Evolutionary conservation across 2,329 filamentous ascomycete species (phyloP), one percentile per base, ranked within the genome.

Genomic region (Triangularia setosa): DNA sequence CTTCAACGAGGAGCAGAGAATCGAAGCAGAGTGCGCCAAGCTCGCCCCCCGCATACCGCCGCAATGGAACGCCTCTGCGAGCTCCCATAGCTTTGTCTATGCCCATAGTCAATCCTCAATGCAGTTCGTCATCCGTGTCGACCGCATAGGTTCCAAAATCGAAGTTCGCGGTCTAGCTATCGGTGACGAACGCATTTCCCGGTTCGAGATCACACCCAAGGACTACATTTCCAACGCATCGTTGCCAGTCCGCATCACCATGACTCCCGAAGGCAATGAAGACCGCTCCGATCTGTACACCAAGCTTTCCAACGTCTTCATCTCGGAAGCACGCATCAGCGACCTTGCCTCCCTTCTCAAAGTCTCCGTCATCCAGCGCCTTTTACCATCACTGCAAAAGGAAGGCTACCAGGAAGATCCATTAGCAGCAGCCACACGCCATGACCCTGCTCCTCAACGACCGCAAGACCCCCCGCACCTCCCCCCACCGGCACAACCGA

Each of bases 21-120:
- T 91, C 86, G 84, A 89, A 73, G 75, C 83, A 28, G 79, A 85
- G 72, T 86, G 86, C 72, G 79, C 83, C 62, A 75, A 81, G 56
- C 77, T 86, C 55, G 83, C 86, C 9, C 86, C 85, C 8, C 82
- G 87, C 30, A 83, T 98, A 2, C 91, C 92, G 0, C 64, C 83
- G 16, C 84, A 87, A 78, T 98, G 95, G 95, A 97, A 97, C 76
- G 80, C 87, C 12, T 85, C 85, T 21, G 83, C 84, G 64, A 86
- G 86, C 66, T 87, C 88, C 14, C 90, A 92, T 74, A 86, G 89
- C 63, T 97, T 98, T 77, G 87, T 93, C 68, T 98, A 98, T 79
- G 87, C 87, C 3, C 93, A 97, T 76, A 82, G 86, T 24, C 91
- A 96, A 74, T 96, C 92, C 0, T 88, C 92, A 16, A 91, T 93